Evolutionary conservation across 805 yeast species (phyloP).

Genomic region (Crinitomyces ghanaensis): DNA sequence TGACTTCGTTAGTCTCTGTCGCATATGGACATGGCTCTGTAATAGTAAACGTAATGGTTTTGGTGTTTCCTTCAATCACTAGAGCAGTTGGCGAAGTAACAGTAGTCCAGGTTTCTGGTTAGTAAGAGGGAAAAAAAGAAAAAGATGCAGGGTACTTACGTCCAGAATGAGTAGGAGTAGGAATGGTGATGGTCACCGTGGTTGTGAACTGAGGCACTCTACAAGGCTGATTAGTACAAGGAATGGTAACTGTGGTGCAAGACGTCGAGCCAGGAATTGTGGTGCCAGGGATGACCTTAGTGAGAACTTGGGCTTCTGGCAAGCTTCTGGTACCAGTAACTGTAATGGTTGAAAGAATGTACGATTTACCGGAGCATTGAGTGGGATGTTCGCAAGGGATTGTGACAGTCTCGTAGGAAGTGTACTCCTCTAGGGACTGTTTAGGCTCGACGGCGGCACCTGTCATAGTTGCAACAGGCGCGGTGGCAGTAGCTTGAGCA

Average conservation of each 20-base stretch:
- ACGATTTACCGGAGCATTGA: constrained; percentile 5
- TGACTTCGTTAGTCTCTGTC: not conserved
- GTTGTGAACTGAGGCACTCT: constrained; percentile 7
- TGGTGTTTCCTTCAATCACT: constrained; percentile 7
- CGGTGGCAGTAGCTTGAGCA: not conserved
- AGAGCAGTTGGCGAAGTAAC: constrained; percentile 7
- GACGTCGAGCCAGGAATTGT: constrained; percentile 4
- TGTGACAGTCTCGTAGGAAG: constrained; percentile 2
- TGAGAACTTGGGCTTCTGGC: not conserved
- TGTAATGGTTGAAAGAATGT: constrained; percentile 1
- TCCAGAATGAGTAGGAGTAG: constrained; percentile 8
- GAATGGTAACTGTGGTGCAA: constrained; percentile 13
- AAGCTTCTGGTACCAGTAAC: not conserved
- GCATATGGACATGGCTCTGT: constrained; percentile 11
- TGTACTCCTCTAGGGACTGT: constrained; percentile 1
- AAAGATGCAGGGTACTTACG: constrained; percentile 3
- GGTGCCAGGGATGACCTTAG: not conserved
- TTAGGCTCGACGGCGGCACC: not conserved
- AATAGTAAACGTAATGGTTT: constrained; percentile 7
- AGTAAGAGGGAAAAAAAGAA: not conserved
- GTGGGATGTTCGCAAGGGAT: constrained; percentile 2
- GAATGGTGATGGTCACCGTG: constrained; percentile 8
- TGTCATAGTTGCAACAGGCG: not conserved
- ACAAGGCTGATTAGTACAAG: constrained; percentile 13
- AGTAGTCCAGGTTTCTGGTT: constrained; percentile 4